Evolutionary conservation across 225 moss, liverwort and hornwort species (phyloP), one percentile per base, ranked within the genome.

Genomic region (Polytrichum commune): DNA sequence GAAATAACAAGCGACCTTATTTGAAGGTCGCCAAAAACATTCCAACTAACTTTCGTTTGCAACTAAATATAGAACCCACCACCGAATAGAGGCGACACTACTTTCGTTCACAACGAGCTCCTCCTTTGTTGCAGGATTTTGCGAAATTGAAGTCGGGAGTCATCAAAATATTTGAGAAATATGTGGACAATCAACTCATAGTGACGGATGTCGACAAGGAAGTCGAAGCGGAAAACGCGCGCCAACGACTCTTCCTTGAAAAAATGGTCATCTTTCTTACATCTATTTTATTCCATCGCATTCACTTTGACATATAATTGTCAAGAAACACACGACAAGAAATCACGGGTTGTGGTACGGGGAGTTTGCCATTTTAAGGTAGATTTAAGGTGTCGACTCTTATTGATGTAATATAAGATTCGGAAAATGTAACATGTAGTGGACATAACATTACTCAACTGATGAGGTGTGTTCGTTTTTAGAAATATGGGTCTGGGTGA

Each of bases 211-310:
- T 92, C 22, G 96, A 97, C 33, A 79, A 82, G 20, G 92, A 91
- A 29, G 69, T 93, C 29, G 22, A 92, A 5, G 67, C 30, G 4
- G 96, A 93, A 6, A 86, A 79, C 7, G 89, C 77, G 32, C 82
- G 88, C 8, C 96, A 93, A 81, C 80, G 92, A 22, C 84, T 88
- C 64, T 97, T 93, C 74, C 76, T 97, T 32, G 96, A 93, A 63
- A 83, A 22, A 76, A 90, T 87, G 75, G 96, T 97, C 66, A 63
- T 5, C n/a, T n/a, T 67, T 20, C 10, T 18, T 7, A 30, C 6
- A 26, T 56, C 29, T 58, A 4, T 7, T 22, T 24, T 58, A 66
- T 35, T 4, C 23, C 8, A 24, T 4, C 2, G 2, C 8, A 24
- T 9, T 20, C 18, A 29, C 19, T 25, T 61, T 32, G 55, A 26